Evolutionary conservation across 371 early-diverging fungal genomes (phyloP).

Genomic region (Mortierella sp.): DNA sequence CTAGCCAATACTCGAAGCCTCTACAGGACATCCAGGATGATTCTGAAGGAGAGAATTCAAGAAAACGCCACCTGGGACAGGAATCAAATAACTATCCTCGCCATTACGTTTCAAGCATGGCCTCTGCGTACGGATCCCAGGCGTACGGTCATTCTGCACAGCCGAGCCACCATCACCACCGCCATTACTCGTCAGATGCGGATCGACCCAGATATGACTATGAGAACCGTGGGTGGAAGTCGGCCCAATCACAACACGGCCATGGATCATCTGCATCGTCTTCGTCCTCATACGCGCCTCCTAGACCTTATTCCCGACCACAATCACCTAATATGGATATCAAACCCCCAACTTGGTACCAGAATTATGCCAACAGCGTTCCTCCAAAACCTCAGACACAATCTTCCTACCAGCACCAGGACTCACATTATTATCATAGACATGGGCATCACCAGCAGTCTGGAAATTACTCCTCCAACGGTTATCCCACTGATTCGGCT

Average conservation of each 20-base stretch:
- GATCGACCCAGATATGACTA: constrained; percentile 38
- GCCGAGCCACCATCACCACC: constrained; percentile 24
- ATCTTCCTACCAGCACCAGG: constrained; percentile 17
- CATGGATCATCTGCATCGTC: constrained; percentile 14
- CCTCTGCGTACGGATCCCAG: constrained; percentile 33
- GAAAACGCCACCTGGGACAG: constrained; percentile 21
- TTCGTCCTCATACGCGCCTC: constrained; percentile 14
- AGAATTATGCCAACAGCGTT: constrained; percentile 50
- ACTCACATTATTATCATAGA: constrained; percentile 17
- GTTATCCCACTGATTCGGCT: constrained; percentile 1
- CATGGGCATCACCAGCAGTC: constrained; percentile 24
- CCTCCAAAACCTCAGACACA: constrained; percentile 33
- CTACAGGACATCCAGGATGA: constrained; percentile 35
- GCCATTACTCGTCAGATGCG: constrained; percentile 9
- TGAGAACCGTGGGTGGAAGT: constrained; percentile 43
- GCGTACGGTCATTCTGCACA: constrained; percentile 29
- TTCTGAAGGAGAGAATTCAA: constrained; percentile 21
- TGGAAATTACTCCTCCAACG: constrained; percentile 8
- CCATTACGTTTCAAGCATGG: constrained; percentile 19
- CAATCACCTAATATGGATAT: constrained; percentile 43
- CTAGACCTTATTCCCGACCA: constrained; percentile 39
- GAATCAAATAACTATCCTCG: constrained; percentile 20
- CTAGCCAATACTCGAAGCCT: constrained; percentile 40
- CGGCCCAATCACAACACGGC: constrained; percentile 4
- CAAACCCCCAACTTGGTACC: constrained; percentile 53